These are phyloP conservation scores for Hamigera avellanea DNA, from an alignment of 495 filamentous ascomycete species.

Conservation along the genomic window DNA sequence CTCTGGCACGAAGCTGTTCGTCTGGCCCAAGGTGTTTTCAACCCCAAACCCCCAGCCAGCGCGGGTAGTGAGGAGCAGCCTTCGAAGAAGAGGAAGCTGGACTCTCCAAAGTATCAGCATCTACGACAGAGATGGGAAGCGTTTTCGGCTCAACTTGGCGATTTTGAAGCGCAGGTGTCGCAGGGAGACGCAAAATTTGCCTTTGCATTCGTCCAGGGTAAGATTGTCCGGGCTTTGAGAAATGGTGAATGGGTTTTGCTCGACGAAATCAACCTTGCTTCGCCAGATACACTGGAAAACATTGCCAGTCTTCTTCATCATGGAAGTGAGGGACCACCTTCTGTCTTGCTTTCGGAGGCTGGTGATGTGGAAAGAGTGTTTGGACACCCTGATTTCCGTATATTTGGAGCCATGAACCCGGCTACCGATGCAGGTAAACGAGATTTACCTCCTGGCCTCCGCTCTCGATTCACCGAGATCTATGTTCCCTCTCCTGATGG, in stretches of 20 bases:
- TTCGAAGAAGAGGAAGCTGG: conserved; percentile 71
- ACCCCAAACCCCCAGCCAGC: conserved; percentile 16
- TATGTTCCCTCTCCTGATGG: conserved; percentile 84
- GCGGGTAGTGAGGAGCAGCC: conserved; percentile 47
- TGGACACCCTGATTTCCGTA: conserved; percentile 85
- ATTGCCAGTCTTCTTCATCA: conserved; percentile 75
- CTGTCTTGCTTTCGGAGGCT: conserved; percentile 80
- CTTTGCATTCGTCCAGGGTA: conserved; percentile 92
- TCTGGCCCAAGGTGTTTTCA: conserved; percentile 66
- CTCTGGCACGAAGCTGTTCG: conserved; percentile 83
- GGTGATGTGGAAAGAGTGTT: conserved; percentile 80
- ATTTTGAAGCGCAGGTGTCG: conserved; percentile 71
- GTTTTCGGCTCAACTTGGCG: conserved; percentile 64
- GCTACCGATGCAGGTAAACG: conserved; percentile 95
- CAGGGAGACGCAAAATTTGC: conserved; percentile 74
- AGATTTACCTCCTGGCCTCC: conserved; percentile 73
- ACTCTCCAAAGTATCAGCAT: conserved; percentile 51
- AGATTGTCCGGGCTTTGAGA: conserved; percentile 78
- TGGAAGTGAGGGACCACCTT: conserved; percentile 53
- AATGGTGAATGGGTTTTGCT: conserved; percentile 98
- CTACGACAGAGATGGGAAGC: conserved; percentile 67
- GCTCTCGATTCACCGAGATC: conserved; percentile 85
- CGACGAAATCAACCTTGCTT: conserved; percentile 95
- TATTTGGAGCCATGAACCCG: conserved; percentile 98
- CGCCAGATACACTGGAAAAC: conserved; percentile 86